phyloP scores from a whole-genome alignment of 345 rosid species.

The Dimocarpus longan region DNA sequence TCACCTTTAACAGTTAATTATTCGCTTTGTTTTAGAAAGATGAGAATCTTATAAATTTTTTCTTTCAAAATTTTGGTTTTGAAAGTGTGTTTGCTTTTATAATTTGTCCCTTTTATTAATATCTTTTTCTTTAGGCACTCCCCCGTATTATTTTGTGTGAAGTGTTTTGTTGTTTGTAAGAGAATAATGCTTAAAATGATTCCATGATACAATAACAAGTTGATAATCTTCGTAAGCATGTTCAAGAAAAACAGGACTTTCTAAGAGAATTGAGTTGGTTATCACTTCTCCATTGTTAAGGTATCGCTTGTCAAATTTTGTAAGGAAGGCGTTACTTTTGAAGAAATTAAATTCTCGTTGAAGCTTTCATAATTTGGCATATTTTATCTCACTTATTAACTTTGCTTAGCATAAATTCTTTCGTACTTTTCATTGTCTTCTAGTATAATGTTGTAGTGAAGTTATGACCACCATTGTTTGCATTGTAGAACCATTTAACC shows the following conservation, averaged over 20 bases:
- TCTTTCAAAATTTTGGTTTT: background rate
- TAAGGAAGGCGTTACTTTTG: background rate
- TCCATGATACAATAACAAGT: slow-evolving; percentile 43
- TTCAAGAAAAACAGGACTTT: slow-evolving; percentile 48
- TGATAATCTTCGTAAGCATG: slow-evolving; percentile 67
- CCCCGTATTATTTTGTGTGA: background rate
- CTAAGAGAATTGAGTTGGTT: slow-evolving; percentile 58
- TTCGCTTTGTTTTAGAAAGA: background rate
- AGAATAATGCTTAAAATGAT: background rate
- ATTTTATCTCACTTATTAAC: too few relatives aligned
- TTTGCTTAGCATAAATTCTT: too few relatives aligned
- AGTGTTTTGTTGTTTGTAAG: background rate
- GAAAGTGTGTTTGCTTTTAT: background rate
- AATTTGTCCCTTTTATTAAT: background rate
- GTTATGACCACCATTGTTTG: too few relatives aligned
- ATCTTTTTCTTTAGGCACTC: background rate
- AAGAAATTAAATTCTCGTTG: background rate
- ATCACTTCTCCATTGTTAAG: slow-evolving; percentile 65
- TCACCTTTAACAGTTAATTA: too few relatives aligned
- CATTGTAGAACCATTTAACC: too few relatives aligned
- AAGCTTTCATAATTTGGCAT: background rate
- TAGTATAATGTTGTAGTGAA: too few relatives aligned
- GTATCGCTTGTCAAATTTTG: slow-evolving; percentile 27
- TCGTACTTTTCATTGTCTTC: too few relatives aligned
- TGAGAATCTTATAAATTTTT: background rate